Evolutionary conservation across 2,329 filamentous ascomycete genomes (phyloP).

Genomic region (Tolypocladium endophyticum): DNA sequence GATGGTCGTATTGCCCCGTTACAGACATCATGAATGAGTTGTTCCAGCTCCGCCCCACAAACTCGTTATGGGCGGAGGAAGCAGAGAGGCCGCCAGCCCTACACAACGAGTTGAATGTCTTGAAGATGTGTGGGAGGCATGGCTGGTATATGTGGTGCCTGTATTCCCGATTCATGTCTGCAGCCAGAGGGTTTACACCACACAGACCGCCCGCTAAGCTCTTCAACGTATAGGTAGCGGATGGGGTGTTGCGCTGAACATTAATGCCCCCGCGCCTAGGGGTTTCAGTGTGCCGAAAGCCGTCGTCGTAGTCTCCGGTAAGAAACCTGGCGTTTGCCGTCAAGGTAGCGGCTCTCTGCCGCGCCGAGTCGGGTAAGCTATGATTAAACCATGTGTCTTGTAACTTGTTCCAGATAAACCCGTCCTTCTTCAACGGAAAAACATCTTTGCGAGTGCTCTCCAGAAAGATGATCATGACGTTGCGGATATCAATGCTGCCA

Average conservation of each 20-base stretch:
- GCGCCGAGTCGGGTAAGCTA: neutral
- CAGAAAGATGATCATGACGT: neutral
- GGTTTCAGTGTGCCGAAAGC: neutral
- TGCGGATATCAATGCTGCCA: neutral
- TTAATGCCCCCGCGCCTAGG: neutral
- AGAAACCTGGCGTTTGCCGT: neutral
- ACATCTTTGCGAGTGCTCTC: neutral
- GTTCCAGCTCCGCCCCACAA: neutral
- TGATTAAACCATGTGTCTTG: neutral
- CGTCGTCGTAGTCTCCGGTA: neutral
- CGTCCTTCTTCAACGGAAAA: neutral
- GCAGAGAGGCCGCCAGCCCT: neutral
- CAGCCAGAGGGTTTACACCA: neutral
- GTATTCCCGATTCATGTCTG: neutral
- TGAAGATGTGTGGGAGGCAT: neutral
- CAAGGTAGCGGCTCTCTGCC: neutral
- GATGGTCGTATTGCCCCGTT: neutral
- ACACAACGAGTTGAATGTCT: neutral
- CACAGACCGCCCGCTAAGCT: neutral
- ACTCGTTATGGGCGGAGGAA: neutral
- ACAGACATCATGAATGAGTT: neutral
- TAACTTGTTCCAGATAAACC: neutral
- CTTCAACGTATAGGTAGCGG: neutral
- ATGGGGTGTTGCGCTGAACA: neutral
- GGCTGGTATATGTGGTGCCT: neutral